Base-by-base conservation (phyloP, 257 asterid genomes). In the Scutellaria galericulata region DNA sequence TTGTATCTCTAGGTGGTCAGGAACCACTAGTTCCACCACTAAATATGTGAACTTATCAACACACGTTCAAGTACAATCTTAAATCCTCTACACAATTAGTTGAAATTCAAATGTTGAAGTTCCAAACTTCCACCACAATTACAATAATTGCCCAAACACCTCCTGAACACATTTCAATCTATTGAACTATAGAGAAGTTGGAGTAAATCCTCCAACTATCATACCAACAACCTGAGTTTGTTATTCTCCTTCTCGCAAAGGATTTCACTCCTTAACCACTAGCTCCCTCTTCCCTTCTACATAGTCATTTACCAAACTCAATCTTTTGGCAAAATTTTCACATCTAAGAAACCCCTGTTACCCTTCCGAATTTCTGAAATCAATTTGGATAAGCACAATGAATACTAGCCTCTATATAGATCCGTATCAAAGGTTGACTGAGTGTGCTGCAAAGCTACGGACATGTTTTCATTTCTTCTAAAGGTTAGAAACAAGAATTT, bases 191-290 rank as follows among this genome's bases (percentile, higher is more conserved):
- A 31, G 11, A 55, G 40, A 55, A 22, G 39, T 55, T 62, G 47
- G 48, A 53, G 11, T 24, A 27, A 31, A 14, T 66, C 44, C 62
- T 14, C 61, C 22, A 66, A 66, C 57, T 50, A 66, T n/a, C n/a
- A 52, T 66, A 50, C 39, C 61, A 24, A 50, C 46, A 66, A 27
- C n/a, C 59, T 48, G 41, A 44, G 54, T 44, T 64, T 44, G 54
- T 20, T 41, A 22, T 42, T 63, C 40, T 15, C n/a, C 5, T 63
- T 64, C 54, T 44, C 55, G 9, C 54, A 6, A 44, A 31, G 37
- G 37, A 31, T 31, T 31, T 14, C 9, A 7, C 22, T 64, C 44
- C 24, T 20, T 54, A 20, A 20, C 5, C 60, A 54, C 24, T 54
- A 1, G 5, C 60, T 18, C 60, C 60, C 37, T 5, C n/a, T 10